Evolutionary conservation across 139 green algal genomes (phyloP).

Genomic region (Gonium pectorale): DNA sequence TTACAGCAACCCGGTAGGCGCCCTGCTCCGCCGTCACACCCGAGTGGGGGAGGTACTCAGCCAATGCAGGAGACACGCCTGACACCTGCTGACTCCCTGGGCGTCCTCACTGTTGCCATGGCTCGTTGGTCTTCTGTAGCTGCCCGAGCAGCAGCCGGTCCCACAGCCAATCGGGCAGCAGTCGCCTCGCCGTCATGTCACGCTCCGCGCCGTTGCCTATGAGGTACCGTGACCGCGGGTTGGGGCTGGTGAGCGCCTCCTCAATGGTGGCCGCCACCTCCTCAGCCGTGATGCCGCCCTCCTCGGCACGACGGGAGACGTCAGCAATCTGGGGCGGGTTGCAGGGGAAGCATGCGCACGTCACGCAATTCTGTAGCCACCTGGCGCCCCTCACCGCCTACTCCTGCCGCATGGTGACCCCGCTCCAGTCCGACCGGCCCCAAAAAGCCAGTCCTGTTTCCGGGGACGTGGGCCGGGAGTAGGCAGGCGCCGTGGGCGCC

Average conservation of each 20-base stretch:
- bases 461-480: too few species aligned
- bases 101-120: background rate
- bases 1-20: too few species aligned
- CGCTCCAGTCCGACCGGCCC: too few species aligned
- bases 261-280: conserved; percentile 26
- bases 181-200: conserved; percentile 29
- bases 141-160: background rate
- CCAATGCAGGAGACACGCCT: too few species aligned
- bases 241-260: conserved; percentile 2
- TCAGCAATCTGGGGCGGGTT: conserved; percentile 22
- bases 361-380: background rate
- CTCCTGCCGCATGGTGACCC: too few species aligned
- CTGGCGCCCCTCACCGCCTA: too few species aligned
- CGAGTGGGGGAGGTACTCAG: too few species aligned
- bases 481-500: too few species aligned
- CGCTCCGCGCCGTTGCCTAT: conserved; percentile 30
- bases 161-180: conserved; percentile 37
- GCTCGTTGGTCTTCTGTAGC: background rate
- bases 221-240: background rate
- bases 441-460: too few species aligned
- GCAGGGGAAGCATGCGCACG: too few species aligned
- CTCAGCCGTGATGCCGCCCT: conserved; percentile 10
- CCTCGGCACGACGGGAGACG: background rate
- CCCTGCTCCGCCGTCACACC: too few species aligned
- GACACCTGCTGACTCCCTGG: too few species aligned